These are phyloP conservation scores for Bruguiera gymnorhiza DNA, from an alignment of 345 rosid species.

Conservation along the genomic window DNA sequence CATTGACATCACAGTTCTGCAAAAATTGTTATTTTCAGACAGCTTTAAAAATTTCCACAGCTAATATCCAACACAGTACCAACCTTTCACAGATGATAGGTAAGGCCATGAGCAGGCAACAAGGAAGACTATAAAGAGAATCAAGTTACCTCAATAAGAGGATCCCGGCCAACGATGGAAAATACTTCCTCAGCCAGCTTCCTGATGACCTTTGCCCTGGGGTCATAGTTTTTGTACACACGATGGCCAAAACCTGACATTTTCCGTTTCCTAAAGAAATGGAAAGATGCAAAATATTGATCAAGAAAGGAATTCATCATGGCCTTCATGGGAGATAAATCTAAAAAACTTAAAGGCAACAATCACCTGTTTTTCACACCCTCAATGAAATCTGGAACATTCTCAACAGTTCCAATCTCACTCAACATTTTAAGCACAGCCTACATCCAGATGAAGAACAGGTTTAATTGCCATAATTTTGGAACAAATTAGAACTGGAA, in stretches of 20 bases:
- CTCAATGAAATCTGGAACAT: slow-evolving; percentile 87
- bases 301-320: background rate
- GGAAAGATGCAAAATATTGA: slow-evolving; percentile 4
- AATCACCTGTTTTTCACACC: slow-evolving; percentile 89
- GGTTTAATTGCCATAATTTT: too few species aligned
- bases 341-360: background rate
- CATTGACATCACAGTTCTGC: background rate
- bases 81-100: too few species aligned
- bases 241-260: slow-evolving; percentile 99
- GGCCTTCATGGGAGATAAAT: background rate
- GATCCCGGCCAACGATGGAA: slow-evolving; percentile 91
- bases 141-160: slow-evolving; percentile 78
- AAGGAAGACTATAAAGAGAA: slow-evolving; percentile 2
- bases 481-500: too few species aligned
- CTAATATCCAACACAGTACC: too few species aligned
- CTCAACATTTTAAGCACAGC: slow-evolving; percentile 96
- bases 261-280: slow-evolving; percentile 67
- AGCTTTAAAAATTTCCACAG: background rate
- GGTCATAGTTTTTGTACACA: slow-evolving; percentile 96
- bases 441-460: slow-evolving; percentile 26
- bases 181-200: slow-evolving; percentile 95
- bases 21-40: background rate
- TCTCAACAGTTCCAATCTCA: slow-evolving; percentile 86
- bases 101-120: too few species aligned
- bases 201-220: slow-evolving; percentile 88